Conservation (phyloP, 176 grass and related monocot species). For the Rhynchospora tenuis region DNA sequence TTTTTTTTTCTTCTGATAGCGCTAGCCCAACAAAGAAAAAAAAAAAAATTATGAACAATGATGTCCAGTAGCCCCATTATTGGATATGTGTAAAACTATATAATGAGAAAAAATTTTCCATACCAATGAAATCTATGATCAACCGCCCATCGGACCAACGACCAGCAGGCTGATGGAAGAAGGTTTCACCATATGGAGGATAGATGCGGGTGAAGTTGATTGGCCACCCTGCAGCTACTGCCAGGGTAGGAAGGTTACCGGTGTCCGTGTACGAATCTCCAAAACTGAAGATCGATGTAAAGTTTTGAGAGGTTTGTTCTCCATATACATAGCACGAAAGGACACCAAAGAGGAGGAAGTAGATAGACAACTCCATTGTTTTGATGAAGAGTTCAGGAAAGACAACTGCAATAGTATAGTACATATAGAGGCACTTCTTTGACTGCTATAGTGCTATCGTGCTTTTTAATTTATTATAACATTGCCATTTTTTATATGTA, state of each 20-base stretch:
- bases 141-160: constrained; percentile 24
- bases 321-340: background rate
- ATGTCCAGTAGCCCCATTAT: background rate
- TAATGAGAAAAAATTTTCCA: background rate
- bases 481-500: background rate
- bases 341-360: background rate
- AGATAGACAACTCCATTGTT: background rate
- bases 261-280: constrained; percentile 56
- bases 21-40: background rate
- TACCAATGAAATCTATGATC: constrained; percentile 26
- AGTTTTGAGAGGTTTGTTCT: background rate
- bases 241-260: constrained; percentile 30
- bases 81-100: background rate
- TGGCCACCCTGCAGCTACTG: background rate
- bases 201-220: background rate
- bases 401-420: no score
- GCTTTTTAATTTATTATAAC: background rate
- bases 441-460: background rate
- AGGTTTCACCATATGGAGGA: constrained; percentile 26
- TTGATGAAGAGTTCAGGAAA: background rate
- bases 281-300: constrained; percentile 44
- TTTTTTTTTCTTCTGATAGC: background rate
- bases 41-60: background rate
- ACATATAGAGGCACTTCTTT: background rate
- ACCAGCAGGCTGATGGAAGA: constrained; percentile 19